A percentile compares a stretch with the other conserved stretches of the same genome.
phyloP scores from a whole-genome alignment of 805 yeast species.

The Scheffersomyces coipomensis region DNA sequence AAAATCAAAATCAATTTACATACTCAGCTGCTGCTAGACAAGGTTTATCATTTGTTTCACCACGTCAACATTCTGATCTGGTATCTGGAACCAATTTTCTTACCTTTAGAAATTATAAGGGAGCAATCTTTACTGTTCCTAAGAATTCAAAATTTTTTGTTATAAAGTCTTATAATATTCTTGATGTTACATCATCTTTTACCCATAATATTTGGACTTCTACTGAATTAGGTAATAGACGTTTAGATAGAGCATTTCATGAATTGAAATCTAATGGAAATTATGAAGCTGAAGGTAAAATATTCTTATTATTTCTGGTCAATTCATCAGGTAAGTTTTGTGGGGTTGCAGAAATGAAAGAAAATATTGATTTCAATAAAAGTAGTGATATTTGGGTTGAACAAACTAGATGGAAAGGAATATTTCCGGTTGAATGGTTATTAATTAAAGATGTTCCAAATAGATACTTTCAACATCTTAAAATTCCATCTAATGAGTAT shows the following conservation, averaged over 20 bases:
- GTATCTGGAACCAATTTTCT: conserved; percentile 3
- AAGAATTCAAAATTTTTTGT: conserved; percentile 40
- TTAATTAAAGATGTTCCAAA: conserved; percentile 52
- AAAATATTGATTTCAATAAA: conserved; percentile 31
- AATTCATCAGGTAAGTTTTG: conserved; percentile 58
- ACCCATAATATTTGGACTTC: conserved; percentile 57
- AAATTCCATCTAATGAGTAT: conserved; percentile 43
- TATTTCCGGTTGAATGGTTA: conserved; percentile 56
- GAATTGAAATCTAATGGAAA: conserved; percentile 16
- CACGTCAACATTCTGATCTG: background rate
- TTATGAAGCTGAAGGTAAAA: conserved; percentile 18
- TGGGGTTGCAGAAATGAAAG: conserved; percentile 56
- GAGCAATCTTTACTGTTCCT: conserved; percentile 15
- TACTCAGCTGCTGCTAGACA: background rate
- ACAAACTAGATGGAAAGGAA: conserved; percentile 49
- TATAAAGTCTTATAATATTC: conserved; percentile 51
- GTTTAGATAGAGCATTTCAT: conserved; percentile 45
- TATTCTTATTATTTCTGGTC: conserved; percentile 56
- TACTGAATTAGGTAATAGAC: conserved; percentile 53
- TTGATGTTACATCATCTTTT: conserved; percentile 51
- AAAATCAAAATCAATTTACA: background rate
- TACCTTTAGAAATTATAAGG: conserved; percentile 12
- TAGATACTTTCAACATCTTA: conserved; percentile 42
- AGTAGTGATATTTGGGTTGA: conserved; percentile 47
- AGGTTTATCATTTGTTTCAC: background rate